These are phyloP conservation scores for Boletus sp. DNA, from an alignment of 768 basidiomycete species.

Conservation along the genomic window DNA sequence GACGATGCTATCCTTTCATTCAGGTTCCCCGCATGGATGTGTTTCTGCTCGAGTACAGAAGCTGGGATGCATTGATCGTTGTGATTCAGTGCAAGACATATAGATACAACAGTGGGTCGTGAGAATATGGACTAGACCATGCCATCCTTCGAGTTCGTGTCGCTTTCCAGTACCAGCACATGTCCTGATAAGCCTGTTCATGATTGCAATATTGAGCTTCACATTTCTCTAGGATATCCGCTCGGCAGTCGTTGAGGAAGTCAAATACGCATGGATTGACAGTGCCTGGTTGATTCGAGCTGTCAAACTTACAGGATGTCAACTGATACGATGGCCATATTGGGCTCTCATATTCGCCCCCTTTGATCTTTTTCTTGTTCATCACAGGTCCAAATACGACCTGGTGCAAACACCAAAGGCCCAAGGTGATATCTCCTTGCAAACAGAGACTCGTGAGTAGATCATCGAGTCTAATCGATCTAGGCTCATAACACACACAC, in stretches of 20 bases:
- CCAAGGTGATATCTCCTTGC: neutral
- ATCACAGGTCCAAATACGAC: neutral
- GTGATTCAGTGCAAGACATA: neutral
- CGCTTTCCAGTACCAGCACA: too few relatives aligned
- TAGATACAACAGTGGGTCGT: neutral
- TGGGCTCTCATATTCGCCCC: too few relatives aligned
- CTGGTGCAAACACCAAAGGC: neutral
- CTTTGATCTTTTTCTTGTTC: too few relatives aligned
- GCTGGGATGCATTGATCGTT: neutral
- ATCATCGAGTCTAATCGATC: neutral
- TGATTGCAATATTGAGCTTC: too few relatives aligned
- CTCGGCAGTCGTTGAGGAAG: neutral
- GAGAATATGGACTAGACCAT: too few relatives aligned
- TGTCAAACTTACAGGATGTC: too few relatives aligned
- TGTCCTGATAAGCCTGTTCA: too few relatives aligned
- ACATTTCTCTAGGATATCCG: too few relatives aligned
- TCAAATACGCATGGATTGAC: neutral
- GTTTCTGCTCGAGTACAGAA: neutral
- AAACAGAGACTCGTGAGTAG: neutral
- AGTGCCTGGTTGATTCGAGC: neutral
- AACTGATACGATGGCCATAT: too few relatives aligned
- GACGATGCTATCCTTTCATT: neutral
- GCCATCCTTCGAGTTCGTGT: too few relatives aligned
- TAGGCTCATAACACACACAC: conserved; percentile 62
- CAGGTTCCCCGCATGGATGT: conserved; percentile 2